Conservation (phyloP, 2,329 filamentous ascomycete species). For the Aspergillus fructus region DNA sequence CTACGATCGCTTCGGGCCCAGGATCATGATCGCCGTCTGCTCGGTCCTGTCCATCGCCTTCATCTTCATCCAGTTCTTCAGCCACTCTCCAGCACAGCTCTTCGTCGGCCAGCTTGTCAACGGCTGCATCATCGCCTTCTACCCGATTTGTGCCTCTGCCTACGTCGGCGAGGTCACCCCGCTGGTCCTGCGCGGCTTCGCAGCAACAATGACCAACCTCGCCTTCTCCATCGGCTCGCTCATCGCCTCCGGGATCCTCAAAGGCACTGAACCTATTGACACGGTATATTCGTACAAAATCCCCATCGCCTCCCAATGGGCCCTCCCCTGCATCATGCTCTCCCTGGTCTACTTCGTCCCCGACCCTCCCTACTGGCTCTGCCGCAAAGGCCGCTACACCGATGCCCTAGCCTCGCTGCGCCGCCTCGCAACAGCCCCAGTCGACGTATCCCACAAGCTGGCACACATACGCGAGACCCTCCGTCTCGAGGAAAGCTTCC, state of each 20-base stretch:
- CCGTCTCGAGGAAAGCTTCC: constrained; percentile 22
- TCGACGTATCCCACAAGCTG: constrained; percentile 23
- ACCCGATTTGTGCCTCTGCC: constrained; percentile 54
- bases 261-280: constrained; percentile 20
- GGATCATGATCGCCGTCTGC: constrained; percentile 25
- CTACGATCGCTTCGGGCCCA: constrained; percentile 30
- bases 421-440: constrained; percentile 20
- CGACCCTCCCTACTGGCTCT: constrained; percentile 28
- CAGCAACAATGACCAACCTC: constrained; percentile 30
- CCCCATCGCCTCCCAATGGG: constrained; percentile 28
- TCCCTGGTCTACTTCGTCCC: constrained; percentile 22
- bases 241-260: constrained; percentile 31
- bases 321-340: constrained; percentile 23
- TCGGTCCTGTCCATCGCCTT: constrained; percentile 42
- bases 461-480: constrained; percentile 31
- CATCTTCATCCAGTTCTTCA: constrained; percentile 65
- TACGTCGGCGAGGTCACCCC: constrained; percentile 33
- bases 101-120: constrained; percentile 63
- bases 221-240: constrained; percentile 33
- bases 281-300: constrained; percentile 23
- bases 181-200: constrained; percentile 30
- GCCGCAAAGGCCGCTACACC: constrained; percentile 20
- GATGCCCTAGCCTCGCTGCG: constrained; percentile 18
- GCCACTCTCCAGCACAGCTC: constrained; percentile 54
- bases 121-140: constrained; percentile 62